phyloP scores from a whole-genome alignment of 2,329 filamentous ascomycete genomes.

The Fonsecaea erecta region DNA sequence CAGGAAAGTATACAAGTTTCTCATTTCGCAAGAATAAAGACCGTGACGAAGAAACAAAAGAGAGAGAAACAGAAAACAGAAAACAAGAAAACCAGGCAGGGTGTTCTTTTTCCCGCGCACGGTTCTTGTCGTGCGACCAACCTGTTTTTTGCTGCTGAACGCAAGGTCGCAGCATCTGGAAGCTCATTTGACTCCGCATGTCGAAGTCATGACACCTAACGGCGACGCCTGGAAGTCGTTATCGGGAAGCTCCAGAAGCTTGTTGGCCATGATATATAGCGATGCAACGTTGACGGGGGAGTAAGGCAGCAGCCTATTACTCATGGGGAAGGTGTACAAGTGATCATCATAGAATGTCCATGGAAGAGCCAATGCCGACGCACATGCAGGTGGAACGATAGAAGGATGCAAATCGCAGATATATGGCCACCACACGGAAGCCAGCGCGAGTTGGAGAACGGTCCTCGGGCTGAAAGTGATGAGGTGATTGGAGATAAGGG shows the following conservation, averaged over 20 bases:
- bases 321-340: conserved; percentile 26
- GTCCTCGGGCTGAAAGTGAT: not conserved
- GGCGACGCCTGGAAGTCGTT: not conserved
- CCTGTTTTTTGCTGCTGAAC: not conserved
- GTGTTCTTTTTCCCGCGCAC: not conserved
- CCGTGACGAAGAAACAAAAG: not conserved
- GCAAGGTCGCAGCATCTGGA: not conserved
- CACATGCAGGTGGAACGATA: not conserved
- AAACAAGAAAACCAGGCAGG: not conserved
- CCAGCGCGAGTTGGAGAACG: conserved; percentile 3
- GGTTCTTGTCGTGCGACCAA: conserved; percentile 8
- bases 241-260: conserved; percentile 16
- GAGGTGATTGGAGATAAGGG: not conserved
- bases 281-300: conserved; percentile 20
- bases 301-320: conserved; percentile 10
- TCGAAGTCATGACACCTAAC: conserved; percentile 1
- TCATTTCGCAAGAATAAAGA: conserved; percentile 19
- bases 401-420: not conserved
- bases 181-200: conserved; percentile 6
- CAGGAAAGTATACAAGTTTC: conserved; percentile 6
- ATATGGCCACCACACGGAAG: not conserved
- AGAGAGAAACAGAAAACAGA: not conserved
- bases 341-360: conserved; percentile 4
- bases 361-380: not conserved
- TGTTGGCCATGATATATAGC: conserved; percentile 14